Conservation (phyloP, 2,329 filamentous ascomycete genomes). For the Neocucurbitaria cava region DNA sequence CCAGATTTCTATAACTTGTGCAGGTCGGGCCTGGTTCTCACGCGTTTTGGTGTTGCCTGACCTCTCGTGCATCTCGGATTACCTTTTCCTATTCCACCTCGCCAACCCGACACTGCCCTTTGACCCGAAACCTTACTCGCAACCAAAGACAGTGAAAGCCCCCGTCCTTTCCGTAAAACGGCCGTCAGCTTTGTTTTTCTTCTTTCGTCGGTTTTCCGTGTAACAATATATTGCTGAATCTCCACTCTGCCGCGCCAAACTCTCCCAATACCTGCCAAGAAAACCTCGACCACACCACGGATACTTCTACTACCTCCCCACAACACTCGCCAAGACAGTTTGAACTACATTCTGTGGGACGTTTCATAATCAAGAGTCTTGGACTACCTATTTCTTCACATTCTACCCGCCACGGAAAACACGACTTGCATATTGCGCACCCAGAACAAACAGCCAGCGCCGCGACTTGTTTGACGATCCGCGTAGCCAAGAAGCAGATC, state of each 20-base stretch:
- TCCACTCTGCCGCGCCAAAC: slow-evolving; percentile 42
- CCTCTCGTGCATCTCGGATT: slow-evolving; percentile 25
- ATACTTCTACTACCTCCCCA: slow-evolving; percentile 22
- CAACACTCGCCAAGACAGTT: slow-evolving; percentile 32
- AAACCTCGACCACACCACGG: not conserved
- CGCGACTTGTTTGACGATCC: slow-evolving; percentile 23
- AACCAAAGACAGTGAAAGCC: slow-evolving; percentile 15
- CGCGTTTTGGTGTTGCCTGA: slow-evolving; percentile 19
- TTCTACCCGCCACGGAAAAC: slow-evolving; percentile 32
- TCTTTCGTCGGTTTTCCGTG: slow-evolving; percentile 15
- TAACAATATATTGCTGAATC: slow-evolving; percentile 25
- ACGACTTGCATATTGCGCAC: slow-evolving; percentile 24
- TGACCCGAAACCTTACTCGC: slow-evolving; percentile 18
- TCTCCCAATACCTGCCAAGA: slow-evolving; percentile 24
- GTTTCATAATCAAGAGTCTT: slow-evolving; percentile 25
- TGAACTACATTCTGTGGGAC: slow-evolving; percentile 16
- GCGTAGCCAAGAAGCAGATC: slow-evolving; percentile 12
- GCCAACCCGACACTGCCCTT: slow-evolving; percentile 17
- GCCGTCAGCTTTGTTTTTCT: slow-evolving; percentile 6
- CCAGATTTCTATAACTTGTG: slow-evolving; percentile 22
- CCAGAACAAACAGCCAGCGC: slow-evolving; percentile 27
- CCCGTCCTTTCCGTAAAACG: slow-evolving; percentile 13
- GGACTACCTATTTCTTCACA: slow-evolving; percentile 25
- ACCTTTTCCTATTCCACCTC: slow-evolving; percentile 12
- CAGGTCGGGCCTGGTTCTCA: slow-evolving; percentile 15